Base-by-base conservation (phyloP, 2,329 filamentous ascomycete species). In the Alternaria novae-zelandiae region DNA sequence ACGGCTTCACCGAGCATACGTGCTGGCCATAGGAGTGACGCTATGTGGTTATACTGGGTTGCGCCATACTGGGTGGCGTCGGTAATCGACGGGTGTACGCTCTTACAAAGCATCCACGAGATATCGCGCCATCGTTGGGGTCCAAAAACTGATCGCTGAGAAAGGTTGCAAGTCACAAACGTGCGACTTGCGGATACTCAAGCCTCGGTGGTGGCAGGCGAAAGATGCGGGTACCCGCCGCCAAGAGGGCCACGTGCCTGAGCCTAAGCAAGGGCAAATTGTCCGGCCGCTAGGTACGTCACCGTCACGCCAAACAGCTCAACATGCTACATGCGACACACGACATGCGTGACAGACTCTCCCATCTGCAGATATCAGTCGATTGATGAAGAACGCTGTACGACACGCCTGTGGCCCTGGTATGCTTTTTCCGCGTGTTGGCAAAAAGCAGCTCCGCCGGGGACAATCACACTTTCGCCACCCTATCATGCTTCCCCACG, bases 171-270 rank as follows among this genome's bases (percentile, higher is more conserved):
- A 3, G 1, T 53, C 30, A 41, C 49, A 23, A 5, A 23, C 10
- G 10, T 53, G 49, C 20, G 20, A 25, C 30, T 20, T 41, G n/a
- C 15, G 30, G 20, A 53, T 5, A 25, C 36, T n/a, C 20, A 53
- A 25, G 49, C 30, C 49, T 53, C 30, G 20, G 49, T 45, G 43
- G 43, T 51, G 49, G 49, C 15, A 36, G 21, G 49, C 49, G 28
- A 10, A 51, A 21, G 32, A 36, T 53, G 49, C 20, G 30, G 13
- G 20, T 53, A 41, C n/a, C 30, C 54, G 32, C 32, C 23, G 58
- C 58, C 59, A 59, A 62, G 59, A 49, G 41, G 30, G 11, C 41
- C 59, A 61, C 54, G 59, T 61, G 54, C 43, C 28, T 43, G 30
- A 43, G 13, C 5, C 20, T 44, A 10, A 23, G 54, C 47, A 32